Evolutionary conservation across 1,284 basidiomycete species (phyloP), one percentile per base, ranked within the genome.

Genomic region (Tremellales sp.): DNA sequence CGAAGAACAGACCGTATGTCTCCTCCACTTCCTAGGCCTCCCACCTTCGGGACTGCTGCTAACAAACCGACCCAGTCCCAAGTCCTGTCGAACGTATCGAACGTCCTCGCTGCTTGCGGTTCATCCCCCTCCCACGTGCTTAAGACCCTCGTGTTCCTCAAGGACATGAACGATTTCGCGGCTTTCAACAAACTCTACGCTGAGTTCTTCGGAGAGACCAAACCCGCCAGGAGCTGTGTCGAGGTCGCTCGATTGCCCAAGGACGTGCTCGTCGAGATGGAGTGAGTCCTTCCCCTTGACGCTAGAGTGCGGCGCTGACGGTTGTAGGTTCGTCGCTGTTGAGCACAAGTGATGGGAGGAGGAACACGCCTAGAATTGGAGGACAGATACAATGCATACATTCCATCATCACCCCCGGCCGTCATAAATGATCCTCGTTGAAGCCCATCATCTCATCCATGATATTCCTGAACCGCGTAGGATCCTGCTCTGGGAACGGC

Each of bases 71-170:
- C 36, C 19, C 52, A 78, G 76, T 77, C 80, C 55, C 91, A 92
- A 74, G 88, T 86, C 10, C 78, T 97, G 62, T 82, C 84, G 70
- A 97, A 97, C 77, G 77, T 97, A 68, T 82, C 83, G 55, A 83
- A 83, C 15, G 83, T 97, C 52, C 80, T 97, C 46, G 83, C 87
- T 67, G 91, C 86, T 2, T 83, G 85, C 48, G 89, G 87, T 17
- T 84, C 87, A 15, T 81, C 84, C 56, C 63, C 87, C 29, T 80
- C 82, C 44, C 85, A 86, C 64, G 83, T 94, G 53, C 82, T 86
- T 55, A 94, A 96, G 77, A 87, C 86, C 23, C 91, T 88, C 24
- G 87, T 96, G 41, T 97, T 97, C 78, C 75, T 97, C 67, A 90
- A 94, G 73, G 78, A 82, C 61, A 94, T 97, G 90, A 79, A 87